Evolutionary conservation across 106 monocot species (phyloP).

Genomic region (Allium fistulosum): DNA sequence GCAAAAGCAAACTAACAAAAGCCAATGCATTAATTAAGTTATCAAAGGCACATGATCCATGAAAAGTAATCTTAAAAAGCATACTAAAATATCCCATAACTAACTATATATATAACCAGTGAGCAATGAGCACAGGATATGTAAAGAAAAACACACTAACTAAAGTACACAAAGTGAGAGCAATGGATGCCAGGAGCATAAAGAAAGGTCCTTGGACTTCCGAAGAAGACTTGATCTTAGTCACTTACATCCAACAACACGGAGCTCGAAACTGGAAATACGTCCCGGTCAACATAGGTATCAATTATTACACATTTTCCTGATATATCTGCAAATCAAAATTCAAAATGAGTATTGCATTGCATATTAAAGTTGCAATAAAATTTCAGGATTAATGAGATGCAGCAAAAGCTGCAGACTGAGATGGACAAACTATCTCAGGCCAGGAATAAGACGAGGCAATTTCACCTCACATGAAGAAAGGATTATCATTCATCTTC

Average conservation of each 20-base stretch:
- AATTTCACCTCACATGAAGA: constrained; percentile 39
- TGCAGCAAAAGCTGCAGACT: constrained; percentile 44
- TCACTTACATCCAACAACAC: constrained; percentile 29
- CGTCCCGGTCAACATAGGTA: constrained; percentile 24
- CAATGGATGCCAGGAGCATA: not conserved
- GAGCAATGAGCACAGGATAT: no score
- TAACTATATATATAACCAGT: no score
- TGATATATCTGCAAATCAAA: not conserved
- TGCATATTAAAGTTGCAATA: no score
- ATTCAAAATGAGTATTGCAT: not conserved
- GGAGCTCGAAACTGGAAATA: constrained; percentile 36
- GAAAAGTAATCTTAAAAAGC: no score
- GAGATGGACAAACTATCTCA: constrained; percentile 42
- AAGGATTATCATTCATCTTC: constrained; percentile 29
- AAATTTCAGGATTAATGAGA: constrained; percentile 26
- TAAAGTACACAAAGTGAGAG: no score
- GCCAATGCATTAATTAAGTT: no score
- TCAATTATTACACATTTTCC: not conserved
- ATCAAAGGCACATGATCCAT: no score
- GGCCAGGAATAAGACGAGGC: constrained; percentile 45
- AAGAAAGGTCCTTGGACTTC: constrained; percentile 47
- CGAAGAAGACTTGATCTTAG: constrained; percentile 34
- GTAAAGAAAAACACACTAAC: no score
- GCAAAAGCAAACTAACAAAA: no score
- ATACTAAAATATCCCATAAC: no score